Base-by-base conservation (phyloP, 148 eudicot species). In the Simmondsia chinensis region DNA sequence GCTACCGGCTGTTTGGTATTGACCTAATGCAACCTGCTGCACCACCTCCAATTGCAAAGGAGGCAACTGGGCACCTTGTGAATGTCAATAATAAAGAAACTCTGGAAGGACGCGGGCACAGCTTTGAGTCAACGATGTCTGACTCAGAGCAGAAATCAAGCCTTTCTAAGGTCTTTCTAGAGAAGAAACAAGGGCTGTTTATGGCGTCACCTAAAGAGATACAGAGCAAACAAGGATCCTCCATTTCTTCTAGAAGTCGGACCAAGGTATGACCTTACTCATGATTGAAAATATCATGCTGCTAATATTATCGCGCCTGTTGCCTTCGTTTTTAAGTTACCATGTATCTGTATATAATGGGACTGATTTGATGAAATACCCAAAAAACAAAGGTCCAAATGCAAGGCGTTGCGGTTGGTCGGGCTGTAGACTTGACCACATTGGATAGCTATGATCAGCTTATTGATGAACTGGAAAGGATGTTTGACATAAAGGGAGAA, bases 381-480 rank as follows among this genome's bases (percentile, higher is more conserved):
- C n/a, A n/a, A n/a, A n/a, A n/a, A n/a, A n/a, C n/a, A n/a, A n/a
- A 89, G 97, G 97, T 89, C 40, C 97, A 85, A 58, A 84, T 81
- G 97, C 97, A 85, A 70, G 95, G 85, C 16, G 73, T 81, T 57
- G 93, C 95, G 23, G 95, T 89, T 60, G 97, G 97, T 36, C 63
- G 97, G 57, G 93, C 95, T 43, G 85, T 89, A 19, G 95, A 89
- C 59, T 55, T 89, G 55, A 72, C 95, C 6, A 64, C 64, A 37
- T 74, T 81, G 30, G 65, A 68, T 38, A 48, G 88, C 36, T 89
- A 89, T 22, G 80, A 71, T 21, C 77, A 89, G 44, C 76, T 89
- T 26, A 77, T 84, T 15, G 65, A 51, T 60, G 76, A 76, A 68
- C 48, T 89, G 64, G 95, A 89, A 58, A 71, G 64, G 55, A 76